phyloP scores from a whole-genome alignment of 2,329 filamentous ascomycete genomes.

The Blumeria hordei region DNA sequence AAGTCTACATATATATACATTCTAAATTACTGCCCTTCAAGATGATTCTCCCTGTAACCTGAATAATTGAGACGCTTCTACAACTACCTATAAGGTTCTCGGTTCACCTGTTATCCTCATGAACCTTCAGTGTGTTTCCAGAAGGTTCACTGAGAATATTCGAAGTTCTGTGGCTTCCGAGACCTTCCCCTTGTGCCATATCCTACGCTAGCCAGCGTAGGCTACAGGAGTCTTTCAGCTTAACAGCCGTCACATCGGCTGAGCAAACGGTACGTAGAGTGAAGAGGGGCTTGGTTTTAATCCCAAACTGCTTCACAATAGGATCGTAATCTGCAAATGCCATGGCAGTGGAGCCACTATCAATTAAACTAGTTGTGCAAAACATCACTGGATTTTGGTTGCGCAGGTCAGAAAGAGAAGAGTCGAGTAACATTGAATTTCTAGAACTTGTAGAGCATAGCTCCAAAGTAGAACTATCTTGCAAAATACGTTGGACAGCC shows the following conservation, averaged over 20 bases:
- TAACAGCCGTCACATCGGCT: not conserved
- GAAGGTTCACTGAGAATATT: no score
- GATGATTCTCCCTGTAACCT: no score
- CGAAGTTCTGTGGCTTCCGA: no score
- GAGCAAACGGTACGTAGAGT: not conserved
- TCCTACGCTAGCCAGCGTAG: no score
- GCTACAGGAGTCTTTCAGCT: no score
- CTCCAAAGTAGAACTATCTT: not conserved
- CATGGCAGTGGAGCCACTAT: not conserved
- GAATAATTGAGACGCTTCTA: no score
- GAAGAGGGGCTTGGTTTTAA: not conserved
- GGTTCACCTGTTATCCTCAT: no score
- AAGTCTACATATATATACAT: no score
- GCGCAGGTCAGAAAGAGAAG: not conserved
- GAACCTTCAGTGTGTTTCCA: no score
- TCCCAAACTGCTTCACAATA: constrained; percentile 1
- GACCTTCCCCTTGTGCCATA: no score
- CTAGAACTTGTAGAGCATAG: not conserved
- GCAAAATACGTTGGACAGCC: not conserved
- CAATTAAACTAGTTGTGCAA: not conserved
- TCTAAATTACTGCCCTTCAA: no score
- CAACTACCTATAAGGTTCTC: no score
- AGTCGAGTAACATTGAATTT: not conserved
- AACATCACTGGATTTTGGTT: not conserved
- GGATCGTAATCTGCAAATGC: not conserved